These are phyloP conservation scores for Piper betle DNA, from an alignment of 164 flowering plant species.

Conservation along the genomic window DNA sequence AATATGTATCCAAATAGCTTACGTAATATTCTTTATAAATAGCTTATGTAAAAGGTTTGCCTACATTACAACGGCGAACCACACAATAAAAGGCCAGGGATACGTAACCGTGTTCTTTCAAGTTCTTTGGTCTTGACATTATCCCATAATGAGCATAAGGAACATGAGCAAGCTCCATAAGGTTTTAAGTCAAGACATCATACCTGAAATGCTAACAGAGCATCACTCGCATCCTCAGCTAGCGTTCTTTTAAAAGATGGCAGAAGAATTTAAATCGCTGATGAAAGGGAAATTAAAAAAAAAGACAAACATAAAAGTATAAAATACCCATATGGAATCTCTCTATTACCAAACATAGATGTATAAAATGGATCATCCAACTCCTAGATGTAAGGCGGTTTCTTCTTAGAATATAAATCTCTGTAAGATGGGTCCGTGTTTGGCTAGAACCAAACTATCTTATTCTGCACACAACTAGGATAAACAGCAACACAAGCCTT, in stretches of 20 bases:
- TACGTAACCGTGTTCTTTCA: conserved; percentile 24
- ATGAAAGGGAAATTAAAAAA: background rate
- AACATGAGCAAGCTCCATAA: conserved; percentile 96
- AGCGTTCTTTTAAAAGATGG: background rate
- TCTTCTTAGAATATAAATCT: conserved; percentile 38
- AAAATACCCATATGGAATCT: conserved; percentile 74
- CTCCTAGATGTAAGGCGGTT: conserved; percentile 67
- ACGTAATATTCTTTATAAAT: too few species aligned
- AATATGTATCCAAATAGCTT: too few species aligned
- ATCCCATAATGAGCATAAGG: conserved; percentile 85
- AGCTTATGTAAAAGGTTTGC: too few species aligned
- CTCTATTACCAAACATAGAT: conserved; percentile 43
- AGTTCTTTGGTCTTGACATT: conserved; percentile 20
- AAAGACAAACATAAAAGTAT: background rate
- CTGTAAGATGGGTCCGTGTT: conserved; percentile 48
- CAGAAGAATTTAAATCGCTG: background rate
- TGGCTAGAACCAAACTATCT: conserved; percentile 95
- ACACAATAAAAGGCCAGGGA: background rate
- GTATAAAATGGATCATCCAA: conserved; percentile 80
- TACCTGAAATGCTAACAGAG: conserved; percentile 38
- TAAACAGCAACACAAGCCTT: conserved; percentile 78
- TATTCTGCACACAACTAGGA: conserved; percentile 70
- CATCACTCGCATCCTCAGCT: background rate
- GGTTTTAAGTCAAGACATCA: conserved; percentile 74
- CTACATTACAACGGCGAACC: too few species aligned